Conservation (phyloP, 345 rosid genomes). For the Gossypioides kirkii region DNA sequence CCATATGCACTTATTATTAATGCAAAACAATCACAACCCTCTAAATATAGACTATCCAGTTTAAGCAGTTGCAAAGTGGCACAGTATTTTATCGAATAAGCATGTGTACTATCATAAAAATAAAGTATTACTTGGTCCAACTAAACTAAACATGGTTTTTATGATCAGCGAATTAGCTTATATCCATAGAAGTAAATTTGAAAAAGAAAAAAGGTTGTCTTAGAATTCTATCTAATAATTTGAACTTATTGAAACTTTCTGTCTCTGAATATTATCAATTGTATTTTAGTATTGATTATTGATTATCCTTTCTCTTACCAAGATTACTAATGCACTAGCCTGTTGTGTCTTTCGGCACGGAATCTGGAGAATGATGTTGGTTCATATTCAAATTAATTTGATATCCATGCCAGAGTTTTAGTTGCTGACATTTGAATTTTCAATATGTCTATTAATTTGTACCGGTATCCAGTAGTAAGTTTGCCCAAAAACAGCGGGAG, state of each 20-base stretch:
- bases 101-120: background rate
- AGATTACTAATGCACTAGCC: background rate
- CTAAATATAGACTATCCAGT: background rate
- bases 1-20: background rate
- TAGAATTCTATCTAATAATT: background rate
- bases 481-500: background rate
- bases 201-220: background rate
- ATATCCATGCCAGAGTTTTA: background rate
- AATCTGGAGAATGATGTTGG: background rate
- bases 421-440: background rate
- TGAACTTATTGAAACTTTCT: background rate
- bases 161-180: background rate
- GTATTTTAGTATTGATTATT: background rate
- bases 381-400: background rate
- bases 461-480: background rate
- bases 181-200: background rate
- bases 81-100: constrained; percentile 2
- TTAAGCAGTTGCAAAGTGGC: background rate
- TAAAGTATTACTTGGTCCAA: background rate
- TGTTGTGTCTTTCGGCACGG: background rate
- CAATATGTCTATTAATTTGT: background rate
- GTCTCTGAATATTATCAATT: background rate
- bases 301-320: background rate
- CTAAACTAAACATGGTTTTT: background rate
- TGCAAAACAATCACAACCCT: background rate